A percentile compares a stretch with the other conserved stretches of the same genome.
These are phyloP conservation scores for Myxozyma geophila DNA, from an alignment of 805 yeast genomes.

Conservation along the genomic window DNA sequence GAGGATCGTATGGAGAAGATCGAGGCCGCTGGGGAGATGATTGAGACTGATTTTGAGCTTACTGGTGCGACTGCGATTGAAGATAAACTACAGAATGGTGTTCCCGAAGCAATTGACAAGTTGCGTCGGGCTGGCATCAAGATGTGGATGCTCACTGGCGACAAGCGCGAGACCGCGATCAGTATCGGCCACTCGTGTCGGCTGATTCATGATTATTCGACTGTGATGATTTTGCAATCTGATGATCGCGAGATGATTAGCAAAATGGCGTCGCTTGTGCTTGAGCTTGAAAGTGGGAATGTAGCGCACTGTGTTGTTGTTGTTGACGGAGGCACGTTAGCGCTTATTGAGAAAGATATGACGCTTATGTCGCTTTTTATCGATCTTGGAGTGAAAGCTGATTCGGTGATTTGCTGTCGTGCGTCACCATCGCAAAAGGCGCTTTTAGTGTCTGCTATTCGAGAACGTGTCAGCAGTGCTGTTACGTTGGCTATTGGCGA, in stretches of 20 bases:
- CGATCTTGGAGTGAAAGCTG: slow-evolving; percentile 83
- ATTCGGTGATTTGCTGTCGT: slow-evolving; percentile 92
- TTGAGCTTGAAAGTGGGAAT: slow-evolving; percentile 69
- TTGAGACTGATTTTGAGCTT: slow-evolving; percentile 72
- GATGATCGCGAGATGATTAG: slow-evolving; percentile 63
- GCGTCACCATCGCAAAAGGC: slow-evolving; percentile 98
- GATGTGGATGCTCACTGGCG: slow-evolving; percentile 99
- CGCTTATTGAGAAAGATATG: slow-evolving; percentile 71
- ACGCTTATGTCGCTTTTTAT: slow-evolving; percentile 74
- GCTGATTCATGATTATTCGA: slow-evolving; percentile 88
- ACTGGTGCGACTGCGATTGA: slow-evolving; percentile 97
- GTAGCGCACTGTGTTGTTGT: slow-evolving; percentile 96
- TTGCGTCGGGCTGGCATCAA: slow-evolving; percentile 90
- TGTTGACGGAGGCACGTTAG: slow-evolving; percentile 88
- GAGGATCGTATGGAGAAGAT: slow-evolving; percentile 66
- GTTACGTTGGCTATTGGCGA: slow-evolving; percentile 97
- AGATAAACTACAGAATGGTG: slow-evolving; percentile 96
- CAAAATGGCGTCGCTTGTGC: slow-evolving; percentile 72
- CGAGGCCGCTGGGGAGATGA: slow-evolving; percentile 69
- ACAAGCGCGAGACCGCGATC: slow-evolving; percentile 96
- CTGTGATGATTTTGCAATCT: slow-evolving; percentile 70
- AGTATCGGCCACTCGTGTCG: slow-evolving; percentile 95
- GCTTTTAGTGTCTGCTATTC: slow-evolving; percentile 77
- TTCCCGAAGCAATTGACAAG: slow-evolving; percentile 90
- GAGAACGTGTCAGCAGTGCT: slow-evolving; percentile 65